Base-by-base conservation (phyloP, 2,329 filamentous ascomycete genomes). In the Teratosphaeria pseudoeucalypti region DNA sequence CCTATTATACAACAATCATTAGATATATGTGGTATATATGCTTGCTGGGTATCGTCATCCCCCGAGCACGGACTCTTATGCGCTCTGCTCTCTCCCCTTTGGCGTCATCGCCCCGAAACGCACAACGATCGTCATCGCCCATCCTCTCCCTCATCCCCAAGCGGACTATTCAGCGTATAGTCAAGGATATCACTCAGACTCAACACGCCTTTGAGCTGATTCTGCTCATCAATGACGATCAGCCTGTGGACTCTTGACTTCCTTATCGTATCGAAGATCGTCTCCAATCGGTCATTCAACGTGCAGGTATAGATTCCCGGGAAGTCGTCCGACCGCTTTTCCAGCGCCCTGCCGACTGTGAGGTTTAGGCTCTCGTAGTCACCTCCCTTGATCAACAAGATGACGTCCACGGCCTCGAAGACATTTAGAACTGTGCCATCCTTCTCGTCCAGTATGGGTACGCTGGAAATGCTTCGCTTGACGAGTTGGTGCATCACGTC, bases 401-500 rank as follows among this genome's bases (percentile, higher is more conserved):
- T 96, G 62, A 99, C 92, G 74, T 99, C 94, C 56, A 99, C 92
- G 1, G 94, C 90, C 76, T 99, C 95, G 70, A 99, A 99, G 11
- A 97, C 91, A 70, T 99, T 99, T 64, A 97, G 84, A 0, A 99
- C 85, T 34, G 83, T 78, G 56, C 84, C 85, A 83, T 67, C 84
- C 78, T 90, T 84, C 55, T 82, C 82, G 69, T 97, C 94, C 58
- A 99, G 78, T 59, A 99, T 94, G 10, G 94, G 94, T 39, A 99
- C 88, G 69, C 91, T 95, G 52, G 90, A 96, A 69, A 99, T 97
- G 74, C 90, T 96, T 74, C 88, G 82, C 74, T 90, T 86, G 57
- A 99, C 94, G 80, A 99, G 88, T 74, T 90, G 82, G 71, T 96
- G 90, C 62, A 99, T 95, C 34, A 95, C 91, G 66, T 96, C 90